phyloP scores from a whole-genome alignment of 2,329 filamentous ascomycete species.

The Biscogniauxia mediterranea region DNA sequence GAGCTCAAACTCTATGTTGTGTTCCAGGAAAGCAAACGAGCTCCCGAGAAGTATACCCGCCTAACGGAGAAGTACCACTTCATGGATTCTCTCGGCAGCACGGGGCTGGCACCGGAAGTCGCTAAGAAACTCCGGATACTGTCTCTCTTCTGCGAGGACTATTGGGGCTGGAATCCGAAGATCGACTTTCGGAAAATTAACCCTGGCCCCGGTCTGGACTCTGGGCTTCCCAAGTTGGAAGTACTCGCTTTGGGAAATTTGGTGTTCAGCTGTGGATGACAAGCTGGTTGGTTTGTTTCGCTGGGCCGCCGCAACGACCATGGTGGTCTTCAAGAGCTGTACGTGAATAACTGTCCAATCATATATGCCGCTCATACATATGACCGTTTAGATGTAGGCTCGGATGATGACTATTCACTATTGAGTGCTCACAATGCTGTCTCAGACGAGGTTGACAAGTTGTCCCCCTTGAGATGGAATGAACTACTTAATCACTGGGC shows the following conservation, averaged over 20 bases:
- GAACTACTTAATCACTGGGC: constrained; percentile 2
- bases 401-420: not conserved
- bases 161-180: constrained; percentile 2
- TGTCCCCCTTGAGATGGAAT: constrained; percentile 5
- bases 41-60: not conserved
- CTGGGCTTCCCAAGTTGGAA: constrained; percentile 38
- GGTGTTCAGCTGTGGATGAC: constrained; percentile 44
- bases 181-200: constrained; percentile 30
- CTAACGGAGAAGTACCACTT: not conserved
- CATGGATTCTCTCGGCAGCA: not conserved
- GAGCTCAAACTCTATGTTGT: not conserved
- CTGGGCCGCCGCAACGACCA: constrained; percentile 27
- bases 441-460: too few species aligned
- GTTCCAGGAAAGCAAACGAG: not conserved
- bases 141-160: not conserved
- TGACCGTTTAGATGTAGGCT: constrained; percentile 4
- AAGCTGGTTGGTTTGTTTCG: constrained; percentile 45
- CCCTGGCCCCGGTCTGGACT: not conserved
- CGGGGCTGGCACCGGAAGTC: constrained; percentile 1
- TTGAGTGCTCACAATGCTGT: too few species aligned
- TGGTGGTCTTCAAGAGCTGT: constrained; percentile 38
- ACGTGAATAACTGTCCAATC: constrained; percentile 44
- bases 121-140: constrained; percentile 1
- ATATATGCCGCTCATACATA: constrained; percentile 9
- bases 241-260: constrained; percentile 40